These are phyloP conservation scores for Cubamyces lactineus DNA, from an alignment of 768 basidiomycete species.

Conservation along the genomic window DNA sequence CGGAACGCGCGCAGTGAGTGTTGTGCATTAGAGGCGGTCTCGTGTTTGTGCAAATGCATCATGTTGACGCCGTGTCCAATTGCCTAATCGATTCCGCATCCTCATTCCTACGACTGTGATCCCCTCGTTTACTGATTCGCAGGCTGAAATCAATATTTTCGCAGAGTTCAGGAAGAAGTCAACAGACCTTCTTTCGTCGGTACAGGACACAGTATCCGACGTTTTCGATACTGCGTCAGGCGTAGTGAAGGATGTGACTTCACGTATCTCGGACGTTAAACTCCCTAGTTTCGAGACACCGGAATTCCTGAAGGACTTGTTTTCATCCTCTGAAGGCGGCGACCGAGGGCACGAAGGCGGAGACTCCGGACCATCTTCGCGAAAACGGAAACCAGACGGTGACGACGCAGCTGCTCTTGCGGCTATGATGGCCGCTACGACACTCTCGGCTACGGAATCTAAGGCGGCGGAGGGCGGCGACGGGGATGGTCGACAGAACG, in stretches of 20 bases:
- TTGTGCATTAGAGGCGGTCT: no score
- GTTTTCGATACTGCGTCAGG: conserved; percentile 75
- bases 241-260: conserved; percentile 47
- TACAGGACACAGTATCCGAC: conserved; percentile 72
- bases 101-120: no score
- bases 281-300: conserved; percentile 54
- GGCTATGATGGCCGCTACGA: conserved; percentile 73
- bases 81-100: no score
- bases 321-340: conserved; percentile 35
- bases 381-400: conserved; percentile 50
- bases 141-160: background rate
- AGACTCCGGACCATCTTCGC: conserved; percentile 39
- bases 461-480: conserved; percentile 38
- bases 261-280: conserved; percentile 23
- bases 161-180: conserved; percentile 75
- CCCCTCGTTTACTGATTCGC: no score
- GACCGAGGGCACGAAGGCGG: conserved; percentile 33
- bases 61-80: no score
- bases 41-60: no score
- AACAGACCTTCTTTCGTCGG: conserved; percentile 62
- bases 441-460: conserved; percentile 75
- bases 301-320: conserved; percentile 72
- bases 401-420: conserved; percentile 70
- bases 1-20: no score
- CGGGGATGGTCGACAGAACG: conserved; percentile 62